Percentiles rank a stretch among this genome's conserved stretches.
These are phyloP conservation scores for Stachybotrys chlorohalonatus DNA, from an alignment of 2,329 filamentous ascomycete genomes.

Conservation along the genomic window DNA sequence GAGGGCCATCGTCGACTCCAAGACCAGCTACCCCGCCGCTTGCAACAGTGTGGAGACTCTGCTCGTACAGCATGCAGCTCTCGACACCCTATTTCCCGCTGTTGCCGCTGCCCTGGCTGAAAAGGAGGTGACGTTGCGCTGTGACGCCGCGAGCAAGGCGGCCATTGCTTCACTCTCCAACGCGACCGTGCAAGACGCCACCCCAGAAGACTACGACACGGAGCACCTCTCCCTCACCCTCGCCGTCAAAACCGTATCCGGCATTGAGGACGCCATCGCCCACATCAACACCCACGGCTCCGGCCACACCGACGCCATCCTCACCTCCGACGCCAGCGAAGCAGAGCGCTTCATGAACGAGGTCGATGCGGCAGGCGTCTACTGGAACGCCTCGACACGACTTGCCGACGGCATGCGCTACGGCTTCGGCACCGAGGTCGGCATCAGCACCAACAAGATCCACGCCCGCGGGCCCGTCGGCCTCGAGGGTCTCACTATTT, in stretches of 20 bases:
- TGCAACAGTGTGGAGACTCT: slow-evolving; percentile 94
- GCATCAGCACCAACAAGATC: slow-evolving; percentile 98
- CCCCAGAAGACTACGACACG: slow-evolving; percentile 67
- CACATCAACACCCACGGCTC: slow-evolving; percentile 93
- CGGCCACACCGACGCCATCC: slow-evolving; percentile 86
- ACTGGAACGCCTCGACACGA: slow-evolving; percentile 92
- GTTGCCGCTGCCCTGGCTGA: slow-evolving; percentile 66
- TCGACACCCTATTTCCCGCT: slow-evolving; percentile 57
- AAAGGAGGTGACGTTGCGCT: slow-evolving; percentile 74
- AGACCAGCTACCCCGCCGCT: slow-evolving; percentile 88
- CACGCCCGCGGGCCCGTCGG: slow-evolving; percentile 90
- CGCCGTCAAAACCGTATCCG: slow-evolving; percentile 70
- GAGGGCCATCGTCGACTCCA: slow-evolving; percentile 78
- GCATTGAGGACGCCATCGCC: slow-evolving; percentile 60
- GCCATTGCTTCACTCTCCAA: slow-evolving; percentile 42
- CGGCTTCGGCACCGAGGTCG: slow-evolving; percentile 95
- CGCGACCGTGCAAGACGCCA: slow-evolving; percentile 52
- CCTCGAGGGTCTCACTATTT: slow-evolving; percentile 89
- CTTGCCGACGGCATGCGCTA: slow-evolving; percentile 97
- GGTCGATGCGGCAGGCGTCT: slow-evolving; percentile 85
- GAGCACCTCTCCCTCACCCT: slow-evolving; percentile 83
- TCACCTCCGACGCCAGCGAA: slow-evolving; percentile 58
- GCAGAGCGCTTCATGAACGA: slow-evolving; percentile 78
- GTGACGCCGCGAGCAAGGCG: slow-evolving; percentile 61
- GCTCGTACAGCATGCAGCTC: slow-evolving; percentile 66